Evolutionary conservation across 129 eudicot genomes (phyloP), one percentile per base, ranked within the genome.

Genomic region (Cynara cardunculus): DNA sequence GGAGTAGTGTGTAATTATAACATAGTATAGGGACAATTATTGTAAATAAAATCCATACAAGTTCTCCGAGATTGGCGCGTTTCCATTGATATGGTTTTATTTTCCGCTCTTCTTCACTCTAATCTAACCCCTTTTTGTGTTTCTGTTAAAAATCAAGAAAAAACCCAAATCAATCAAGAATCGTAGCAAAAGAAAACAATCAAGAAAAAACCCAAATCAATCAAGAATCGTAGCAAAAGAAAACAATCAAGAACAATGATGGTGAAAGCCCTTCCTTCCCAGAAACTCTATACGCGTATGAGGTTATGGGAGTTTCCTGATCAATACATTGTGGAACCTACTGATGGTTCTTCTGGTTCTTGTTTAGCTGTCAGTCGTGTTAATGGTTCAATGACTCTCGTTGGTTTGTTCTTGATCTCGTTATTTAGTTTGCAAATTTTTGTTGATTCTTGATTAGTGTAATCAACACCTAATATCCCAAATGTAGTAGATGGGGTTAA

Each of bases 301-400:
- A 86, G 98, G 59, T 90, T 91, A 28, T 94, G 97, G 97, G 98
- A 94, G 59, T 91, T 91, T 61, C 91, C 93, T 1, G 92, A 88
- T 74, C 87, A 90, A 62, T 94, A 94, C 39, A 87, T 94, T 18
- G 78, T 91, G 14, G 98, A 94, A 82, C 98, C 98, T 9, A 94
- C 89, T 31, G 93, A 91, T 81, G 98, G 98, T 28, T 82, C 91
- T 41, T 83, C 91, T 21, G 92, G 91, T 71, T 87, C 96, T 25
- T 87, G 88, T 86, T 86, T 94, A 72, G 72, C 90, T 2, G 76
- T 94, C 78, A 94, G 96, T 71, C 93, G 98, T 66, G 44, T 65
- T 22, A 90, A 91, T 83, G 97, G 88, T 7, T 89, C 91, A 19
- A 82, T 90, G 88, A 86, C 83, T 70, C 83, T 83, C 7, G 78